These are phyloP conservation scores for Candida adriatica DNA, from an alignment of 805 yeast genomes.

Conservation along the genomic window DNA sequence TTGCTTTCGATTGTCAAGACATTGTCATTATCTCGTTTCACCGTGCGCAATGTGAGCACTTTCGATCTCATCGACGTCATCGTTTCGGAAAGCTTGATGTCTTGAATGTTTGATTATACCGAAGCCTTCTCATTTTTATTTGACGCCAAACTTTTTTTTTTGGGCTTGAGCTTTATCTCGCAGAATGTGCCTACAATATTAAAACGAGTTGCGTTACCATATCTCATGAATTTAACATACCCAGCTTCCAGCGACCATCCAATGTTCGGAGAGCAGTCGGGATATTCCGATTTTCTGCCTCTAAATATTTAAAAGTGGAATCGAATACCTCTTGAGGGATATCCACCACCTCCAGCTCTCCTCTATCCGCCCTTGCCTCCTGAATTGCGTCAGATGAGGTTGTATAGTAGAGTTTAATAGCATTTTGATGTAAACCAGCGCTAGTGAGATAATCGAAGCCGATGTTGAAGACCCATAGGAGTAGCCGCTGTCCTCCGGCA, in stretches of 20 bases:
- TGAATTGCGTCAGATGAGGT: conserved; percentile 24
- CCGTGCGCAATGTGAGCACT: conserved; percentile 24
- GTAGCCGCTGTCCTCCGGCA: conserved; percentile 13
- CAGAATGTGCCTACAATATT: too few relatives aligned
- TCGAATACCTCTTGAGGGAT: conserved; percentile 27
- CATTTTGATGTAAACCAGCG: conserved; percentile 13
- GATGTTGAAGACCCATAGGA: conserved; percentile 47
- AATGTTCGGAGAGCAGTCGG: conserved; percentile 26
- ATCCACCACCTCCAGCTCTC: conserved; percentile 34
- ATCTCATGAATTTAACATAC: background rate
- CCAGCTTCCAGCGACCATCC: conserved; percentile 19
- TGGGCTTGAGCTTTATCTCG: background rate
- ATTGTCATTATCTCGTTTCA: conserved; percentile 18
- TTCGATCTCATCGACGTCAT: conserved; percentile 21
- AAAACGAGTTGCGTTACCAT: too few relatives aligned
- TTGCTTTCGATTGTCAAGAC: conserved; percentile 21
- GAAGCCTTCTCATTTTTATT: too few relatives aligned
- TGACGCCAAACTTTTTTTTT: background rate
- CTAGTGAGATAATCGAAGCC: conserved; percentile 26
- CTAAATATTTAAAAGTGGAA: conserved; percentile 25
- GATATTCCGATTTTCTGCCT: conserved; percentile 23
- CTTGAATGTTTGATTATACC: too few relatives aligned
- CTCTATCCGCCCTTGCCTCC: conserved; percentile 24
- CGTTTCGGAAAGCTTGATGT: too few relatives aligned
- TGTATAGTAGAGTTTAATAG: conserved; percentile 42